These are phyloP conservation scores for Lactarius psammicola DNA, from an alignment of 768 basidiomycete species.

Conservation along the genomic window DNA sequence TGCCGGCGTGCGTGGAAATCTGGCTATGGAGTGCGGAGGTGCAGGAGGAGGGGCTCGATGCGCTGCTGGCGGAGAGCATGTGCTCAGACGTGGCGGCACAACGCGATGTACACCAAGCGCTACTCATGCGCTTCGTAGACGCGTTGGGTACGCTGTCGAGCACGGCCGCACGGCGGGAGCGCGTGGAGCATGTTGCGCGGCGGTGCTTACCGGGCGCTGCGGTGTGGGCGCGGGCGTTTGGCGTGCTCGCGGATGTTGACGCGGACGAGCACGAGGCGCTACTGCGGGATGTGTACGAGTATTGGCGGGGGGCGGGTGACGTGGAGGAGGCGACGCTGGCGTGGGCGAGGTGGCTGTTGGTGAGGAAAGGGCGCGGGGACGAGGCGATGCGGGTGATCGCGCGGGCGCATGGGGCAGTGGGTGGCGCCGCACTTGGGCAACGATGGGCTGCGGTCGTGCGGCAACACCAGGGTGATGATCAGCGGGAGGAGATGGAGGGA, in stretches of 20 bases:
- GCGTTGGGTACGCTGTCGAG: slow-evolving; percentile 32
- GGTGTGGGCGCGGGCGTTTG: slow-evolving; percentile 48
- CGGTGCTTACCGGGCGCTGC: slow-evolving; percentile 44
- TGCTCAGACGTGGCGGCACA: slow-evolving; percentile 21
- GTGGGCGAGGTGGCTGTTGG: slow-evolving; percentile 51
- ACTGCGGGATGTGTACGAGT: slow-evolving; percentile 41
- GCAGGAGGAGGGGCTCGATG: slow-evolving; percentile 17
- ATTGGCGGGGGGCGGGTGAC: slow-evolving; percentile 43
- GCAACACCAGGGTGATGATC: background rate
- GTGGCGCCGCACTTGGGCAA: slow-evolving; percentile 38
- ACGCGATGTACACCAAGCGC: slow-evolving; percentile 42
- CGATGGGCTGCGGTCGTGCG: slow-evolving; percentile 36
- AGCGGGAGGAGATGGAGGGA: slow-evolving; percentile 1
- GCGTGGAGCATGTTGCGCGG: slow-evolving; percentile 43
- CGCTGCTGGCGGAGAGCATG: slow-evolving; percentile 25
- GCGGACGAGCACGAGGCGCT: slow-evolving; percentile 30
- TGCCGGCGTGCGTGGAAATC: slow-evolving; percentile 40
- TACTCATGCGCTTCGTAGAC: slow-evolving; percentile 48
- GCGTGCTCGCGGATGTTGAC: slow-evolving; percentile 28
- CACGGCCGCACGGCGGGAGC: slow-evolving; percentile 29
- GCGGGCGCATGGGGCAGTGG: slow-evolving; percentile 34
- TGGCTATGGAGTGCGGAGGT: slow-evolving; percentile 56
- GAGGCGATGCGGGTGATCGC: slow-evolving; percentile 42
- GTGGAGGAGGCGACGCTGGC: slow-evolving; percentile 40
- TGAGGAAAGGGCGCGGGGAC: slow-evolving; percentile 24